phyloP scores from a whole-genome alignment of 768 basidiomycete species.

The Suillus subalutaceus region DNA sequence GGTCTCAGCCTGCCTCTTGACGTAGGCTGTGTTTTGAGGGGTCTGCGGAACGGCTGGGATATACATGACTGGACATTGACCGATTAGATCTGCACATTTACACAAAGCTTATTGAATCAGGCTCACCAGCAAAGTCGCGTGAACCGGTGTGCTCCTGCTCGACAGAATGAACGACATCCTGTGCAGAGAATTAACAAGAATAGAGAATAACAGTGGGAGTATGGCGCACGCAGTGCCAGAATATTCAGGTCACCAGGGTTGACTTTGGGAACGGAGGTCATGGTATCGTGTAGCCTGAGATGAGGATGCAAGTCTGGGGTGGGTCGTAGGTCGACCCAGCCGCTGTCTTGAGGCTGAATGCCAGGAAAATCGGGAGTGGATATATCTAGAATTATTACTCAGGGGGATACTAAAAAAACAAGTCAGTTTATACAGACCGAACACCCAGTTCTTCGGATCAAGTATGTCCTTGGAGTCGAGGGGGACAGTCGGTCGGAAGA shows the following conservation, averaged over 20 bases:
- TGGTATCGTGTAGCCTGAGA: constrained; percentile 60
- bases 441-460: constrained; percentile 56
- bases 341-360: constrained; percentile 31
- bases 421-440: constrained; percentile 36
- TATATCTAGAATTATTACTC: constrained; percentile 39
- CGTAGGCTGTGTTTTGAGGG: constrained; percentile 59
- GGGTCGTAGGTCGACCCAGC: constrained; percentile 46
- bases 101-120: neutral
- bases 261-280: constrained; percentile 73
- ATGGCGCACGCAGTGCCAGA: constrained; percentile 66
- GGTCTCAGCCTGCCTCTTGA: constrained; percentile 60
- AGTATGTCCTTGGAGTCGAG: constrained; percentile 44
- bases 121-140: constrained; percentile 57
- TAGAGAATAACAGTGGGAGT: neutral
- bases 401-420: constrained; percentile 24
- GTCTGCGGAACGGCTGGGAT: constrained; percentile 75
- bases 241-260: constrained; percentile 77
- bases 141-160: constrained; percentile 54
- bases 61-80: constrained; percentile 61
- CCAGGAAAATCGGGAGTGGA: constrained; percentile 56
- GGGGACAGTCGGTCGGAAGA: constrained; percentile 60
- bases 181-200: constrained; percentile 13
- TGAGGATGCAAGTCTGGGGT: constrained; percentile 67
- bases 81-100: neutral
- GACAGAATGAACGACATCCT: constrained; percentile 51